phyloP scores from a whole-genome alignment of 202 grass and related monocot species.

The Hordeum pubiflorum region DNA sequence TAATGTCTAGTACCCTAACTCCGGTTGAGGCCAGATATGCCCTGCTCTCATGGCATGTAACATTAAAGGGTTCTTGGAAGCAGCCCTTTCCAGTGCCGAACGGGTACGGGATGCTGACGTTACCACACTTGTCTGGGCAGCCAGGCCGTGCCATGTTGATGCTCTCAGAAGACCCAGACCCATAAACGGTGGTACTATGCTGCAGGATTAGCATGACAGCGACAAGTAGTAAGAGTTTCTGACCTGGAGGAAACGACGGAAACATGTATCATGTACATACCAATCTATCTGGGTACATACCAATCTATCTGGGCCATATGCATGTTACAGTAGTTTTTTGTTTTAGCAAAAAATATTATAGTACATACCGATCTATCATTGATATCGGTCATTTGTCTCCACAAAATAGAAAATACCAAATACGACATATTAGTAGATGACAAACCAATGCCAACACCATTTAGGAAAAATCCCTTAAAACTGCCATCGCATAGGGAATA shows the following conservation, averaged over 20 bases:
- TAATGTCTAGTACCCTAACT: not conserved
- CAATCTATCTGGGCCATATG: not conserved
- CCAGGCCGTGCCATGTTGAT: not conserved
- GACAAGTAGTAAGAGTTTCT: not conserved
- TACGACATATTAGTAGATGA: not conserved
- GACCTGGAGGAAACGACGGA: not conserved
- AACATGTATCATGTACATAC: not conserved
- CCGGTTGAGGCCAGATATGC: not conserved
- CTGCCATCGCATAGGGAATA: not conserved
- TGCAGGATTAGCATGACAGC: not conserved
- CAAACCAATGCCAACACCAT: not conserved
- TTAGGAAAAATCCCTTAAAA: not conserved
- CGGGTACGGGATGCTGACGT: conserved; percentile 19
- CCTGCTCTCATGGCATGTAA: not conserved
- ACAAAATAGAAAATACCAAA: too few relatives aligned
- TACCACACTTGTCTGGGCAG: conserved; percentile 11
- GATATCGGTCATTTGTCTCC: not conserved
- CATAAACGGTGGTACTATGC: not conserved
- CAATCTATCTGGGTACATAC: too few relatives aligned
- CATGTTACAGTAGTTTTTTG: not conserved
- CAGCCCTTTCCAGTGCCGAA: not conserved
- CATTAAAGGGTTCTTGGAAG: not conserved
- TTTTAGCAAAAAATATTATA: too few relatives aligned
- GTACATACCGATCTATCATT: not conserved
- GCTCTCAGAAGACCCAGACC: not conserved